phyloP scores from a whole-genome alignment of 495 filamentous ascomycete genomes.

The Hypoxylon trugodes region DNA sequence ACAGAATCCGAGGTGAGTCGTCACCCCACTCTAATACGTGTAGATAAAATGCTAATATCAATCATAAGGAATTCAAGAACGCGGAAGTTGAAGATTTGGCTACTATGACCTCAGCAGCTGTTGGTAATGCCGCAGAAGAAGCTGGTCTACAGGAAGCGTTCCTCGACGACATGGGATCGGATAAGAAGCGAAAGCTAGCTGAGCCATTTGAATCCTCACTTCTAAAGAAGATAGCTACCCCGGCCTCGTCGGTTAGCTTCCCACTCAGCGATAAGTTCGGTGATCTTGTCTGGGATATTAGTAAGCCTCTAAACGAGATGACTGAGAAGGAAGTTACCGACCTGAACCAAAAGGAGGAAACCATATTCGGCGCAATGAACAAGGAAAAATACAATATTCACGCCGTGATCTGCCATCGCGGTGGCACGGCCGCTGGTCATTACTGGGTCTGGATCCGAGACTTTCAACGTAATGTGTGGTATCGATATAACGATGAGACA shows the following conservation, averaged over 20 bases:
- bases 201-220: neutral
- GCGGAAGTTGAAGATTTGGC: constrained; percentile 2
- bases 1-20: neutral
- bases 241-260: neutral
- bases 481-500: constrained; percentile 89
- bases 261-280: constrained; percentile 21
- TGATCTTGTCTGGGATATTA: constrained; percentile 20
- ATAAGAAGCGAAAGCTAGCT: neutral
- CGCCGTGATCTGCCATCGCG: constrained; percentile 91
- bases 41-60: neutral
- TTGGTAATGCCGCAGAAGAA: neutral
- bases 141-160: neutral
- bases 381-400: constrained; percentile 82
- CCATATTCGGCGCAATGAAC: constrained; percentile 55
- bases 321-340: constrained; percentile 7
- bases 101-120: neutral
- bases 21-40: no score
- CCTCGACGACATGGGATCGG: neutral
- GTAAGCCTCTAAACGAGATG: constrained; percentile 20
- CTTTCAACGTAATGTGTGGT: constrained; percentile 81
- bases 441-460: constrained; percentile 98
- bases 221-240: neutral
- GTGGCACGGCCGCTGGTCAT: constrained; percentile 72
- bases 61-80: constrained; percentile 1
- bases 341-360: constrained; percentile 46